Evolutionary conservation across 768 basidiomycete genomes (phyloP).

Genomic region (Auricularia sp.): DNA sequence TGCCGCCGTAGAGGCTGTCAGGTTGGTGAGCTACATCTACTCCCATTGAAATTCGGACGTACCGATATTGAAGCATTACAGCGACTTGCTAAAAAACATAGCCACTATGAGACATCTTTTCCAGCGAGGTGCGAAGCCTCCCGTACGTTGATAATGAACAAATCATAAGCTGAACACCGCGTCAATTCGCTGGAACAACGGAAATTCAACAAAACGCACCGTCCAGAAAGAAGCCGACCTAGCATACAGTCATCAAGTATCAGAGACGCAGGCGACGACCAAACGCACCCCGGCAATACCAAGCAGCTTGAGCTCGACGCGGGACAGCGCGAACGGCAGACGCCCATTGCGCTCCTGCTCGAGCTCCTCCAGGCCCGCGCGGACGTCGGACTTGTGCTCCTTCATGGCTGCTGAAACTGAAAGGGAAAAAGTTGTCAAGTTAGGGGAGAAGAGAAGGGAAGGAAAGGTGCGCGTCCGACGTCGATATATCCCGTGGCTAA

Average conservation of each 20-base stretch:
- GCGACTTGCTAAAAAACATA: conserved; percentile 40
- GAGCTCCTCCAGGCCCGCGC: background rate
- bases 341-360: conserved; percentile 8
- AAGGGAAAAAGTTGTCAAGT: too few species aligned
- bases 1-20: conserved; percentile 36
- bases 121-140: conserved; percentile 10
- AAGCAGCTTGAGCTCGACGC: conserved; percentile 47
- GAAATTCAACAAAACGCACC: conserved; percentile 27
- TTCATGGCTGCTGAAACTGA: background rate
- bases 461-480: too few species aligned
- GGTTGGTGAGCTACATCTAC: background rate
- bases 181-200: background rate
- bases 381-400: background rate
- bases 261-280: background rate
- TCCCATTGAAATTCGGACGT: background rate
- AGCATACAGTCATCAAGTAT: background rate
- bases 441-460: too few species aligned
- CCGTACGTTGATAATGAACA: conserved; percentile 57
- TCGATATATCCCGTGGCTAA: too few species aligned
- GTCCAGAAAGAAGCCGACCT: conserved; percentile 67
- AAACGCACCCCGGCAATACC: conserved; percentile 48
- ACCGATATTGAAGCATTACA: conserved; percentile 55
- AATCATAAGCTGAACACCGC: conserved; percentile 45
- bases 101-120: background rate
- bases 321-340: conserved; percentile 31